Conservation (phyloP, 352 stramenopile genomes). For the Phytophthora citricola region DNA sequence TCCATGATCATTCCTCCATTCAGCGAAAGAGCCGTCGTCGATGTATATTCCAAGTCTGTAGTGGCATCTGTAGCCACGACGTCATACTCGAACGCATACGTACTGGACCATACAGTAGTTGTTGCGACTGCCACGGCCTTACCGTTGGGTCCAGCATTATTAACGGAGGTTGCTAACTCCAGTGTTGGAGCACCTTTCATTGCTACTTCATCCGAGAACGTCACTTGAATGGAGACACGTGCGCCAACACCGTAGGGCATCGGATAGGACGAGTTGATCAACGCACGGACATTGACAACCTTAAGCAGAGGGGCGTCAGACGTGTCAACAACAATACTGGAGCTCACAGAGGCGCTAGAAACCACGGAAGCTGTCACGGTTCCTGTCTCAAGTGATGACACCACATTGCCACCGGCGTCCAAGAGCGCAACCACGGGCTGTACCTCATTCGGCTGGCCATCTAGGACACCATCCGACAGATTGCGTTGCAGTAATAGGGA, state of each 20-base stretch:
- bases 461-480: constrained; percentile 71
- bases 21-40: constrained; percentile 55
- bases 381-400: constrained; percentile 52
- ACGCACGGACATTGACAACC: constrained; percentile 49
- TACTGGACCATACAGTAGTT: constrained; percentile 61
- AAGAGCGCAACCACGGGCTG: constrained; percentile 72
- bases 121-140: constrained; percentile 59
- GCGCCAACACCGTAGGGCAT: constrained; percentile 76
- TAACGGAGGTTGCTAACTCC: constrained; percentile 50
- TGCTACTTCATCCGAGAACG: constrained; percentile 83
- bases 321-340: constrained; percentile 74
- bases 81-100: constrained; percentile 75
- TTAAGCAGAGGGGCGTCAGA: constrained; percentile 49
- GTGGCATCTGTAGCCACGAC: constrained; percentile 60
- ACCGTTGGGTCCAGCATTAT: constrained; percentile 41
- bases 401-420: constrained; percentile 75
- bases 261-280: constrained; percentile 48
- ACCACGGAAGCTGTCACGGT: constrained; percentile 62
- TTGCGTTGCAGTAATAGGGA: constrained; percentile 56
- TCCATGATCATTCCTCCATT: constrained; percentile 69
- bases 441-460: constrained; percentile 76
- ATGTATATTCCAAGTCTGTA: constrained; percentile 69
- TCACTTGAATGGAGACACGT: constrained; percentile 64
- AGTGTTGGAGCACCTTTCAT: constrained; percentile 63
- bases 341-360: constrained; percentile 64